These are phyloP conservation scores for Fusarium succisae DNA, from an alignment of 2,329 filamentous ascomycete genomes.

Conservation along the genomic window DNA sequence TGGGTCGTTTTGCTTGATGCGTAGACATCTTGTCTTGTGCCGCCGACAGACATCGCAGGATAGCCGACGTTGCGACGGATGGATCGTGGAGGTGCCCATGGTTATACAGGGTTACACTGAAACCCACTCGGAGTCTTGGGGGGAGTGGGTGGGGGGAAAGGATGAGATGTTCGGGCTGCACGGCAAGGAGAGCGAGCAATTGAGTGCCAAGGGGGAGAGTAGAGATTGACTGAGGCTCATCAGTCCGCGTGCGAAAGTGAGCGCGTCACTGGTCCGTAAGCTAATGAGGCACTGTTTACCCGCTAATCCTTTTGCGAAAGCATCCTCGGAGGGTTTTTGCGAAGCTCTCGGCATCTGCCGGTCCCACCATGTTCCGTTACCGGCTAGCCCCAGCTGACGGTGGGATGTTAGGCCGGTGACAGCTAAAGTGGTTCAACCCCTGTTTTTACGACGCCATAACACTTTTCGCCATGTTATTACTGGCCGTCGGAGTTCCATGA, in stretches of 20 bases:
- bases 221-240: not conserved
- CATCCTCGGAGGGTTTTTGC: not conserved
- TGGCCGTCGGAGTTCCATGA: not conserved
- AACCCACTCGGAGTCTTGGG: not conserved
- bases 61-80: not conserved
- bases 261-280: not conserved
- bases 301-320: not conserved
- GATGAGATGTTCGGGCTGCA: not conserved
- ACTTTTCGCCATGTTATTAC: rapidly evolving
- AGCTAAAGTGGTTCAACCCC: not conserved
- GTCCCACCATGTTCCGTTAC: not conserved
- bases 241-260: not conserved
- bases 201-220: not conserved
- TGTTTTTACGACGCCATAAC: too few species aligned
- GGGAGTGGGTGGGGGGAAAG: not conserved
- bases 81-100: not conserved
- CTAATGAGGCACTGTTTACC: not conserved
- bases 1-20: not conserved
- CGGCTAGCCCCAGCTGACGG: not conserved
- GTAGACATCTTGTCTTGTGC: not conserved
- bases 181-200: not conserved
- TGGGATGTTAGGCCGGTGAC: not conserved
- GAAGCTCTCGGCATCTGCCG: not conserved
- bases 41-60: not conserved
- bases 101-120: not conserved